A percentile compares a stretch with the other conserved stretches of the same genome.
phyloP scores from a whole-genome alignment of 768 basidiomycete species.

The Cystofilobasidium ferigula region DNA sequence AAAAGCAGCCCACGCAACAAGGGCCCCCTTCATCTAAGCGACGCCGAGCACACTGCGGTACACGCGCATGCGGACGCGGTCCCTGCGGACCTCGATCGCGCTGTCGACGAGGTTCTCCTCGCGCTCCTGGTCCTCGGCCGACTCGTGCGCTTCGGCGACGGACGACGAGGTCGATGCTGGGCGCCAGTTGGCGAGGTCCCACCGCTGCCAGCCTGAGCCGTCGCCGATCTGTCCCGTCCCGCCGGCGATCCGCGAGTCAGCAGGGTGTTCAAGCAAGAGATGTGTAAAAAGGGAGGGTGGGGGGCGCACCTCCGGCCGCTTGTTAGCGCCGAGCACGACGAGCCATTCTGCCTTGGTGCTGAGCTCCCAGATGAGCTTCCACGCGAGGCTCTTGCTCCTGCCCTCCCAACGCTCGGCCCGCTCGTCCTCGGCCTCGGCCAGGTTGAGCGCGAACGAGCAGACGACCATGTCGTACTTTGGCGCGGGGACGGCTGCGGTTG shows the following conservation, averaged over 20 bases:
- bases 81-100: constrained; percentile 20
- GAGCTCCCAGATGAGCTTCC: constrained; percentile 54
- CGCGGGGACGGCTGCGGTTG: constrained; percentile 15
- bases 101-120: constrained; percentile 11
- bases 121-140: constrained; percentile 24
- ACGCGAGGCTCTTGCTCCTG: constrained; percentile 46
- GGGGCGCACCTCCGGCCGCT: constrained; percentile 56
- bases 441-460: constrained; percentile 65
- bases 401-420: constrained; percentile 14
- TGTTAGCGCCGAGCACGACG: constrained; percentile 60
- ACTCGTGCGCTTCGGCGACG: constrained; percentile 28
- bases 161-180: constrained; percentile 27
- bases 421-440: constrained; percentile 42
- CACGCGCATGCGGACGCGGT: constrained; percentile 15
- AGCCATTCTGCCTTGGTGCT: constrained; percentile 55
- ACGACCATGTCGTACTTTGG: constrained; percentile 51
- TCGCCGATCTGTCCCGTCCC: constrained; percentile 32
- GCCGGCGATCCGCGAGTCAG: constrained; percentile 1
- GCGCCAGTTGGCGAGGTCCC: constrained; percentile 35
- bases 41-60: constrained; percentile 9
- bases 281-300: background rate
- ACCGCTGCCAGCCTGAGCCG: constrained; percentile 35
- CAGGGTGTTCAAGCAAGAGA: background rate
- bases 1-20: no score
- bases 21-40: no score